Percentiles rank a stretch among this genome's conserved stretches.
phyloP scores from a whole-genome alignment of 805 yeast genomes.

The Candida pini region DNA sequence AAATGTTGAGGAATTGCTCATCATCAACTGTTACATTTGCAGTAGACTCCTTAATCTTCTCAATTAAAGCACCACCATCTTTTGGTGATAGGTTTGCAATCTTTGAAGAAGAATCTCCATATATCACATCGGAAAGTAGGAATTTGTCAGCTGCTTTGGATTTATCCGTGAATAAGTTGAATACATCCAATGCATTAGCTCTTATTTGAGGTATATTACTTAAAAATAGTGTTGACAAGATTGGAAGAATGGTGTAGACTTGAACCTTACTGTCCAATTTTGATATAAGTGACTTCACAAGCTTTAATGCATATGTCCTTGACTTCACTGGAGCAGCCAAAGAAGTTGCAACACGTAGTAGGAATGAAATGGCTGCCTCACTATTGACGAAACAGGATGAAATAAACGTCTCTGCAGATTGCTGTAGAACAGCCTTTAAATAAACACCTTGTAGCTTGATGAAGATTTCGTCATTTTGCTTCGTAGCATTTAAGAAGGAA shows the following conservation, averaged over 20 bases:
- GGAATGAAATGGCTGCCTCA: conserved; percentile 45
- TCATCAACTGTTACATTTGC: conserved; percentile 47
- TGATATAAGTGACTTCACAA: conserved; percentile 32
- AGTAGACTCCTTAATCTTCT: conserved; percentile 31
- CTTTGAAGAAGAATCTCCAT: conserved; percentile 43
- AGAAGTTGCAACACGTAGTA: conserved; percentile 51
- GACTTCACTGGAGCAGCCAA: conserved; percentile 54
- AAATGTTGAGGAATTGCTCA: conserved; percentile 35
- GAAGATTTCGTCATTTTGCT: conserved; percentile 36
- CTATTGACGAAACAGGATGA: conserved; percentile 12
- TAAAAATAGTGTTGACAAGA: conserved; percentile 46
- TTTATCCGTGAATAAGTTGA: conserved; percentile 34
- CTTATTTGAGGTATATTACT: conserved; percentile 50
- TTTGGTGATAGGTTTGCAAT: conserved; percentile 58
- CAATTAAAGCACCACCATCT: conserved; percentile 49
- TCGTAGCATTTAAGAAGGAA: conserved; percentile 32
- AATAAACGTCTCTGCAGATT: conserved; percentile 14
- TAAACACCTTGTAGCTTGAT: conserved; percentile 35
- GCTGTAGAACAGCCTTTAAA: conserved; percentile 34
- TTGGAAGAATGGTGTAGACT: conserved; percentile 54
- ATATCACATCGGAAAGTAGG: conserved; percentile 50
- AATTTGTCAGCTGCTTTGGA: conserved; percentile 33
- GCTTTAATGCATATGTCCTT: conserved; percentile 44
- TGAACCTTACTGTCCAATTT: conserved; percentile 29
- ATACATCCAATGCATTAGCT: conserved; percentile 32